Base-by-base conservation (phyloP, 768 basidiomycete genomes). In the Tricholoma matsutake region DNA sequence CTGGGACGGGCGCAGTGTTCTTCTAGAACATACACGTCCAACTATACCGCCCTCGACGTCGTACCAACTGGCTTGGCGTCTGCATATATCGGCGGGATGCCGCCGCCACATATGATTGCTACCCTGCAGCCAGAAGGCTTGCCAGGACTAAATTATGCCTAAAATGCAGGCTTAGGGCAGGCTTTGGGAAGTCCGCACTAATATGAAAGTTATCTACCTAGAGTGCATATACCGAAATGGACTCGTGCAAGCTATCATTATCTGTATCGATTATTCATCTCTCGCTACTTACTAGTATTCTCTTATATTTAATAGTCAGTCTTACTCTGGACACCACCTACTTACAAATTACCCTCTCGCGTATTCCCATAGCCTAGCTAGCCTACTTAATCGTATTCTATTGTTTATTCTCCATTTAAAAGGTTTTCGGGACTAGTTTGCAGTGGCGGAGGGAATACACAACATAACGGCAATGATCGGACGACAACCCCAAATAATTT, bases 1-100 rank as follows among this genome's bases (percentile, higher is more conserved):
- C 80, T 41, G 71, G 78, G 16, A 79, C 76, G 29, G 85, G 81
- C 47, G 78, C 86, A 53, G 80, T 84, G 35, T 86, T 88, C 76
- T 88, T 88, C 76, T 88, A 71, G 78, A 32, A 74, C 65, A 56
- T 58, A 25, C 45, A n/a, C 31, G 35, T 59, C 18, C 56, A n/a
- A 58, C 58, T 61, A 63, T 58, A 56, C 57, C 64, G 54, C 57
- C 45, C 39, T 57, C 62, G 62, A 64, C 66, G 61, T 57, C 58
- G 14, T 34, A 37, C 52, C 41, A 34, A 32, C 52, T 22, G 47
- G 13, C 8, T 53, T 34, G 59, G 58, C 41, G 35, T 53, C 61
- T 4, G 18, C 28, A 55, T n/a, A 56, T 31, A 60, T 60, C 39
- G 43, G 61, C 58, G 62, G 55, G 57, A 49, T 54, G 57, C 61